A percentile compares a stretch with the other conserved stretches of the same genome.
phyloP scores from a whole-genome alignment of 2,329 filamentous ascomycete genomes.

The Thelonectria olida region DNA sequence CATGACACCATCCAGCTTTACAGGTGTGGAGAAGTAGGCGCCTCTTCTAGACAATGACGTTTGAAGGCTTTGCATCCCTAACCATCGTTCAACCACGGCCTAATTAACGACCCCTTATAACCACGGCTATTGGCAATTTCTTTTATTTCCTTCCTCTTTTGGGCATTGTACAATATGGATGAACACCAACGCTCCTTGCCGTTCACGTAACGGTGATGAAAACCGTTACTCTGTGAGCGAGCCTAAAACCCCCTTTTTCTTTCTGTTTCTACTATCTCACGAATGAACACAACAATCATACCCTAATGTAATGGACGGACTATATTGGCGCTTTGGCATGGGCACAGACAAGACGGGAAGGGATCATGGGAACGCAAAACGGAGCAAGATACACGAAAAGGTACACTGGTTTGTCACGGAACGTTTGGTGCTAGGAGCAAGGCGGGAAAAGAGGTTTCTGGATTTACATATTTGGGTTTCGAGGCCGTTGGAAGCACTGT shows the following conservation, averaged over 20 bases:
- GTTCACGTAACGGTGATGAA: constrained; percentile 15
- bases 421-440: not conserved
- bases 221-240: constrained; percentile 23
- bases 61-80: not conserved
- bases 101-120: not conserved
- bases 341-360: constrained; percentile 16
- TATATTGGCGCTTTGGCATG: constrained; percentile 36
- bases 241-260: constrained; percentile 14
- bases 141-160: constrained; percentile 7
- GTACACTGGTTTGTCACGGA: constrained; percentile 4
- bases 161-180: constrained; percentile 36
- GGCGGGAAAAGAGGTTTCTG: not conserved
- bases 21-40: constrained; percentile 32
- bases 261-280: constrained; percentile 29
- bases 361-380: constrained; percentile 18
- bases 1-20: constrained; percentile 45
- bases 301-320: constrained; percentile 43
- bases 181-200: constrained; percentile 8
- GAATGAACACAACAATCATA: constrained; percentile 39
- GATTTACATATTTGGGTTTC: not conserved
- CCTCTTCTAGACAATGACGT: not conserved
- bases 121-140: constrained; percentile 20
- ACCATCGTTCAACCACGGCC: not conserved
- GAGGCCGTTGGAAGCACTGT: not conserved
- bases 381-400: constrained; percentile 10